Evolutionary conservation across 106 monocot species (phyloP), one percentile per base, ranked within the genome.

Genomic region (Allium fistulosum): DNA sequence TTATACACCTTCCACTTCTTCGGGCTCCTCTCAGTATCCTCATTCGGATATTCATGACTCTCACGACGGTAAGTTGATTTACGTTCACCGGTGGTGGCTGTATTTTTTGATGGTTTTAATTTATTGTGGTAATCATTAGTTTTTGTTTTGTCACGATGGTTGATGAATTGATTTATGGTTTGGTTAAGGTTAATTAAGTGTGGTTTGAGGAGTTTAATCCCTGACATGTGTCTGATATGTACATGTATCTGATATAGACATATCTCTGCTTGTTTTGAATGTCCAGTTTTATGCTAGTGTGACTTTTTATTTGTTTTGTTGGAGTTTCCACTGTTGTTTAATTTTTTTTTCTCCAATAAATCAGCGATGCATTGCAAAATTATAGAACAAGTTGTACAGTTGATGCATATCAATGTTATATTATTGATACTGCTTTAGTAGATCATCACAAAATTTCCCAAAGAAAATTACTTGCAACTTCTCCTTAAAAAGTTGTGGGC

Each of bases 51-150:
- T 15, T 14, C 15, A 63, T 63, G 11, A 46, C 8, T 47, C 48
- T 50, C n/a, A 22, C 50, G 15, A 46, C 7, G 65, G 65, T 65
- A 65, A 65, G 65, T 14, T 22, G 22, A 17, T 50, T 50, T 51
- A 50, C 22, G 49, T 49, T 65, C 65, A 50, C 65, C 49, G 65
- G 49, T 50, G 65, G 48, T 65, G 65, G 65, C 22, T 65, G 65
- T 22, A 50, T 3, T 16, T 22, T 17, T 50, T 65, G 0, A 9
- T 65, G 17, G 17, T 12, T 50, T 50, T 49, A 17, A 65, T 65
- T 17, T 4, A 17, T 65, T 10, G 8, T 27, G 7, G 13, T 26
- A 27, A 10, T 26, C 0, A 13, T 12, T 15, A 48, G n/a, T 46
- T 15, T 8, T 16, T 12, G 11, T 50, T 22, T 17, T 65, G 27